phyloP scores from a whole-genome alignment of 345 rosid species.

The Eutrema japonicum region DNA sequence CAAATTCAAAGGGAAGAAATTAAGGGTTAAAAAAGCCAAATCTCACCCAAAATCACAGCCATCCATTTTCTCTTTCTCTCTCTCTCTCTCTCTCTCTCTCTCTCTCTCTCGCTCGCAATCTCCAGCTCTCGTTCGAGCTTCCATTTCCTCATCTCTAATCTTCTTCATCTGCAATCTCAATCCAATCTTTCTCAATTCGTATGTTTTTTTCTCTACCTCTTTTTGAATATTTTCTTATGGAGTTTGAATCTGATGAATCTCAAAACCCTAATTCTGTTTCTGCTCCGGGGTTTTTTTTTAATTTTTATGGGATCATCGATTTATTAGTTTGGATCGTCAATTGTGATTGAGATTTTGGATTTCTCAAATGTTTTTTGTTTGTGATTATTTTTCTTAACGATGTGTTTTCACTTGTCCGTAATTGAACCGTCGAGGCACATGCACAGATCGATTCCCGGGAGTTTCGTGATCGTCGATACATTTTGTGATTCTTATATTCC shows the following conservation, averaged over 20 bases:
- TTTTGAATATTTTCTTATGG: not conserved
- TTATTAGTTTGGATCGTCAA: conserved; percentile 26
- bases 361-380: not conserved
- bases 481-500: conserved; percentile 1
- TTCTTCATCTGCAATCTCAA: conserved; percentile 26
- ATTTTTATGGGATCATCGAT: conserved; percentile 26
- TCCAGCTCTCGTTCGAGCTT: conserved; percentile 29
- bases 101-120: conserved; percentile 30
- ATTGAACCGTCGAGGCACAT: conserved; percentile 24
- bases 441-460: conserved; percentile 26
- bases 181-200: conserved; percentile 26
- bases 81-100: not conserved
- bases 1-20: conserved; percentile 13
- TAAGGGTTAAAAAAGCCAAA: conserved; percentile 37
- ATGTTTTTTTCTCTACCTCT: conserved; percentile 16
- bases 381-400: not conserved
- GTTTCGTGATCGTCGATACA: conserved; percentile 10
- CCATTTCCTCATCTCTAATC: conserved; percentile 34
- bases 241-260: conserved; percentile 34
- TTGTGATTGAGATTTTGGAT: conserved; percentile 23
- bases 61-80: conserved; percentile 34
- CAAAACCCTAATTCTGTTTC: conserved; percentile 42
- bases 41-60: conserved; percentile 38
- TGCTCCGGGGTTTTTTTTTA: conserved; percentile 6
- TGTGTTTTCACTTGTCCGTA: conserved; percentile 8